Evolutionary conservation across 352 stramenopile species (phyloP).

Genomic region (Peronosclerospora sorghi): DNA sequence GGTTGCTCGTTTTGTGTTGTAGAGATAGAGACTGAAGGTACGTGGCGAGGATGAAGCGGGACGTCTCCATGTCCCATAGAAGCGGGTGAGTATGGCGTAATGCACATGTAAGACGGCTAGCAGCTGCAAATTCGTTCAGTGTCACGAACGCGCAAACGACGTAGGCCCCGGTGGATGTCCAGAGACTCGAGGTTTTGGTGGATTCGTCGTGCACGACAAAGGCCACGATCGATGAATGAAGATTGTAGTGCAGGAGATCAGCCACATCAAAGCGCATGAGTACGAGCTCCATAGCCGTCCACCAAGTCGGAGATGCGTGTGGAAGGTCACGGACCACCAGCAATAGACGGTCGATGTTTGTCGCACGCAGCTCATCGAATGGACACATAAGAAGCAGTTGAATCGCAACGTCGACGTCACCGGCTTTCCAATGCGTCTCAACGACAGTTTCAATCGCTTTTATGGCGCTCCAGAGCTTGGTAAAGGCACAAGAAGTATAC

Average conservation of each 20-base stretch:
- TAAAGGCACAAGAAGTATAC: slow-evolving; percentile 42
- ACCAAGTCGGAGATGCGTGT: slow-evolving; percentile 9
- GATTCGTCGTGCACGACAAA: slow-evolving; percentile 21
- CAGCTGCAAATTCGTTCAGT: slow-evolving; percentile 32
- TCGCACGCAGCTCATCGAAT: slow-evolving; percentile 34
- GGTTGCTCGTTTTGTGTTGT: slow-evolving; percentile 1
- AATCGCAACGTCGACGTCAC: slow-evolving; percentile 23
- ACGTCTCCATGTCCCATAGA: slow-evolving; percentile 60
- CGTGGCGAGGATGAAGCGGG: slow-evolving; percentile 44
- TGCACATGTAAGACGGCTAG: slow-evolving; percentile 38
- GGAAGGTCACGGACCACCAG: slow-evolving; percentile 5
- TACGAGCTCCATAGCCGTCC: slow-evolving; percentile 31
- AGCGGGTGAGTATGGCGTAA: slow-evolving; percentile 46
- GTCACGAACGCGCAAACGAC: slow-evolving; percentile 52
- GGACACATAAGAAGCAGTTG: slow-evolving; percentile 51
- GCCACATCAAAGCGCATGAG: slow-evolving; percentile 53
- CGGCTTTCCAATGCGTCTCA: slow-evolving; percentile 21
- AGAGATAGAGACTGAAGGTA: slow-evolving; percentile 20
- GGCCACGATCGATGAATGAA: slow-evolving; percentile 30
- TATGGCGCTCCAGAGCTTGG: slow-evolving; percentile 16
- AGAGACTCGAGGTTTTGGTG: slow-evolving; percentile 11
- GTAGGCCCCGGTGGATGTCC: slow-evolving; percentile 56
- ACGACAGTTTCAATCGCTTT: slow-evolving; percentile 30
- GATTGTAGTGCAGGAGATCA: slow-evolving; percentile 24
- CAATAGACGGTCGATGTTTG: slow-evolving; percentile 25